Percentiles rank a stretch among this genome's conserved stretches.
Evolutionary conservation across 495 filamentous ascomycete species (phyloP).

Genomic region (Amphirosellinia nigrospora): DNA sequence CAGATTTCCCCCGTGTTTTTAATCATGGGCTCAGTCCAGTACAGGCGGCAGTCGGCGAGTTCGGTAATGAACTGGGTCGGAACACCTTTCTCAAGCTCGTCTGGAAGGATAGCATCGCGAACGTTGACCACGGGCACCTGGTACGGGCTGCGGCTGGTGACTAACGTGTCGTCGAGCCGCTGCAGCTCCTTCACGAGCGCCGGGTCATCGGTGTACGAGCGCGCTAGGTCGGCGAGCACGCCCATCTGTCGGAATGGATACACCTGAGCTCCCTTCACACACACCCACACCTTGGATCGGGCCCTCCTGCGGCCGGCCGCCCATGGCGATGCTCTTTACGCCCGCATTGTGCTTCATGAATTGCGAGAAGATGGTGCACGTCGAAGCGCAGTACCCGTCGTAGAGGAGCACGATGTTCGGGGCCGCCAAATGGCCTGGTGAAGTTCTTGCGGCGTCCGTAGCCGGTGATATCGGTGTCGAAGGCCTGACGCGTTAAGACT

Average conservation of each 20-base stretch:
- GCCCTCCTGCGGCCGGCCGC: slow-evolving; percentile 58
- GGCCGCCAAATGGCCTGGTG: slow-evolving; percentile 20
- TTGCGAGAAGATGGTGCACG: slow-evolving; percentile 65
- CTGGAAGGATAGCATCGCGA: slow-evolving; percentile 16
- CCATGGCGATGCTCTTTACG: slow-evolving; percentile 61
- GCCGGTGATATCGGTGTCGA: slow-evolving; percentile 18
- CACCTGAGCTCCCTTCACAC: slow-evolving; percentile 58
- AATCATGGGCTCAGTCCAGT: slow-evolving; percentile 47
- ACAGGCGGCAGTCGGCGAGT: slow-evolving; percentile 53
- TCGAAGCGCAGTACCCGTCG: slow-evolving; percentile 67
- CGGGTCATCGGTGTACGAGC: background rate
- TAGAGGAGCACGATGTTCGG: slow-evolving; percentile 34
- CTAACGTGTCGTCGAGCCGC: slow-evolving; percentile 10
- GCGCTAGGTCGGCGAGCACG: slow-evolving; percentile 14
- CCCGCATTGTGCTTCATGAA: slow-evolving; percentile 61
- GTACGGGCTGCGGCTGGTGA: slow-evolving; percentile 11
- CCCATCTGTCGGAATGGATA: slow-evolving; percentile 22
- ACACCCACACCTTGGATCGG: slow-evolving; percentile 65
- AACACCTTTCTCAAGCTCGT: slow-evolving; percentile 18
- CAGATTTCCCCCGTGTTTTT: slow-evolving; percentile 47
- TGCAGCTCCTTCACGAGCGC: background rate
- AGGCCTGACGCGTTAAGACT: background rate
- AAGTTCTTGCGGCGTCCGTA: slow-evolving; percentile 22
- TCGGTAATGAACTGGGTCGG: slow-evolving; percentile 53
- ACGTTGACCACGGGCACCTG: slow-evolving; percentile 18